phyloP scores from a whole-genome alignment of 169 alveolate genomes.

The Perkinsus marinus region DNA sequence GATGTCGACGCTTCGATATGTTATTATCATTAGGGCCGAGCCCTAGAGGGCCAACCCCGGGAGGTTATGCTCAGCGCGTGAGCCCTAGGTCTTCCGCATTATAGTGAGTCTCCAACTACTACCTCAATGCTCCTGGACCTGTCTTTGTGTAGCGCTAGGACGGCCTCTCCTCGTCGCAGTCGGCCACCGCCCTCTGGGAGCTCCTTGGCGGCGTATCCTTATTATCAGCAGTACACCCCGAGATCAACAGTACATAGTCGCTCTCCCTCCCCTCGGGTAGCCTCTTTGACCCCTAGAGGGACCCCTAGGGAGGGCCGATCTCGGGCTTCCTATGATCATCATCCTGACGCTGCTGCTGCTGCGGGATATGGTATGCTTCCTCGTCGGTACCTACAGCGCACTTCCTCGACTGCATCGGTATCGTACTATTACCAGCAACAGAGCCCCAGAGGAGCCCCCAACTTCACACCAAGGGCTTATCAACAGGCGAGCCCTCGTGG shows the following conservation, averaged over 20 bases:
- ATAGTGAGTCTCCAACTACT: neutral
- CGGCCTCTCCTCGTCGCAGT: neutral
- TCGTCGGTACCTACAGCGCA: neutral
- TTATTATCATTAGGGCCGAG: neutral
- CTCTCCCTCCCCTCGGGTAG: neutral
- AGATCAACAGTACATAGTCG: neutral
- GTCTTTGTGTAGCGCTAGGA: neutral
- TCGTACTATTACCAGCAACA: neutral
- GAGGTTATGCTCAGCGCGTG: neutral
- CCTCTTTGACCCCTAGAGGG: neutral
- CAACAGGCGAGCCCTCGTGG: neutral
- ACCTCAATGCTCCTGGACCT: neutral
- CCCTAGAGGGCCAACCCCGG: neutral
- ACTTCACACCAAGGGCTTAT: neutral
- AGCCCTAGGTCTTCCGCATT: neutral
- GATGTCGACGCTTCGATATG: neutral
- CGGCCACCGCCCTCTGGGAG: neutral
- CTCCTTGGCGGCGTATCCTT: neutral
- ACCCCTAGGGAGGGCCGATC: neutral
- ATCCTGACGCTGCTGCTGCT: too few relatives aligned
- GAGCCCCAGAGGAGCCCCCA: neutral
- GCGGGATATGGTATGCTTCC: neutral
- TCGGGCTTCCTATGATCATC: neutral
- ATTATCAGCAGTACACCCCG: neutral
- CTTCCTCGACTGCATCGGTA: neutral